Evolutionary conservation across 306 rosid genomes (phyloP), one percentile per base, ranked within the genome.

Genomic region (Castanea sativa): DNA sequence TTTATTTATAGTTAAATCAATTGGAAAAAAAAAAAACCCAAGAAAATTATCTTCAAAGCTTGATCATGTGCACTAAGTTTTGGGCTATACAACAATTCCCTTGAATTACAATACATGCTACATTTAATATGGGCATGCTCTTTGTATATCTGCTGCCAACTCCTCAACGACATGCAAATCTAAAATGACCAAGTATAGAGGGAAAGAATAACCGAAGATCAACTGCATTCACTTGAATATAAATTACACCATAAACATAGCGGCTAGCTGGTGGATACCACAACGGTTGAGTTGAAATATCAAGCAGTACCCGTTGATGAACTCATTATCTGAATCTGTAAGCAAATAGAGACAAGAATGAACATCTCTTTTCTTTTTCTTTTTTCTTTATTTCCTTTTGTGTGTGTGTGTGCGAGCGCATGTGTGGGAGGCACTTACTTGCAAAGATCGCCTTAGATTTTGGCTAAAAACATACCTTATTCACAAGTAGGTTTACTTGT

Each of bases 401-500:
- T 41, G 45, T 38, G 45, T 29, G 30, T 29, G 30, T 0, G 45
- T 0, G 45, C 23, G 23, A 23, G 23, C 1, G 45, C 11, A 15
- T 0, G 16, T 3, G 0, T 11, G 53, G 53, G 53, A 25, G 5
- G 53, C 1, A 1, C 14, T 13, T 49, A 49, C 12, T 49, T 49
- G 53, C 15, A 4, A 25, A 61, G 2, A 23, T 20, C 2, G 2
- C 29, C 5, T 14, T 10, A 16, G 11, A 55, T 32, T 51, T 51
- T 15, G 23, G 32, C 56, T 1, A 33, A 71, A 45, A 29, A 71
- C 53, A 55, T 90, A 95, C 99, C 99, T 92, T 87, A 71, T 96
- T 96, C 83, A 96, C 99, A 68, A 96, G 98, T 80, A 96, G 67
- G 88, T 93, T 91, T 61, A 96, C 98, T 92, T 96, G 99, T 84